phyloP scores from a whole-genome alignment of 495 filamentous ascomycete species.

The Aspergillus diversus region DNA sequence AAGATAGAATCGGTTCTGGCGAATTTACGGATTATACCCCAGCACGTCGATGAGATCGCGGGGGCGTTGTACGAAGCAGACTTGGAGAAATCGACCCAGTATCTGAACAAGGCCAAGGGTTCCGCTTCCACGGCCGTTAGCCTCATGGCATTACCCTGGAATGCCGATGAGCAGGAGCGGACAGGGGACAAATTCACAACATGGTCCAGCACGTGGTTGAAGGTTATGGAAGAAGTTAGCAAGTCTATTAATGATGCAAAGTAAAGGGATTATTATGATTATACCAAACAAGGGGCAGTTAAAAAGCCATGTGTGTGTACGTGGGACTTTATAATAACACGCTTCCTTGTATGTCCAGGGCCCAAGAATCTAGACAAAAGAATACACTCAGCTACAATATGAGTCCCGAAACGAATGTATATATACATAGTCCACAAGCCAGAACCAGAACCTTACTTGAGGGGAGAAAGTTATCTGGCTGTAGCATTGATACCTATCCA shows the following conservation, averaged over 20 bases:
- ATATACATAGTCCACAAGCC: conserved; percentile 13
- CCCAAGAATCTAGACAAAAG: background rate
- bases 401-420: conserved; percentile 15
- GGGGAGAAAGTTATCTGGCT: background rate
- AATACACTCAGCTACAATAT: conserved; percentile 10
- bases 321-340: background rate
- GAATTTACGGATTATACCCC: conserved; percentile 43
- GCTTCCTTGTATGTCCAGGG: conserved; percentile 4
- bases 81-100: conserved; percentile 29
- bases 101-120: conserved; percentile 32
- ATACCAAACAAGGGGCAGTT: background rate
- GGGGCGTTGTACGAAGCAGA: conserved; percentile 53
- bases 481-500: conserved; percentile 1
- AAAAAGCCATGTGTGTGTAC: background rate
- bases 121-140: conserved; percentile 37
- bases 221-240: conserved; percentile 49
- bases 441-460: background rate
- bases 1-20: conserved; percentile 38
- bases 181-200: conserved; percentile 49
- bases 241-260: conserved; percentile 29
- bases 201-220: conserved; percentile 54
- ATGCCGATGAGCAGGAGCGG: conserved; percentile 21
- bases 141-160: conserved; percentile 34
- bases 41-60: conserved; percentile 52
- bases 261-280: background rate